Evolutionary conservation across 106 monocot genomes (phyloP).

Genomic region (Xerophyta viscosa): DNA sequence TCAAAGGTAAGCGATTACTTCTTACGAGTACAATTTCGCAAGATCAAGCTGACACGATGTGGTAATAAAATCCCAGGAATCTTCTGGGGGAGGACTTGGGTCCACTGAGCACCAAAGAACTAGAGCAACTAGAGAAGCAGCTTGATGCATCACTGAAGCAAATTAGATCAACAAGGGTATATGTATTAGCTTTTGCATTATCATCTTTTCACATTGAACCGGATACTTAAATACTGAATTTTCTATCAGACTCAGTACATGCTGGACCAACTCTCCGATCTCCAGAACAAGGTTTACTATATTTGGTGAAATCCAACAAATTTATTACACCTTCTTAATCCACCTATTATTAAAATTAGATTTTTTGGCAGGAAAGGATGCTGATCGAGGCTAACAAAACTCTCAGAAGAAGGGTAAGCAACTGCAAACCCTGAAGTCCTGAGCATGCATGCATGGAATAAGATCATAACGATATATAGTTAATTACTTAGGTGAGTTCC

Average conservation of each 20-base stretch:
- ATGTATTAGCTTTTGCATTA: not conserved
- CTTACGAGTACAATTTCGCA: not conserved
- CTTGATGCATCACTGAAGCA: slow-evolving; percentile 28
- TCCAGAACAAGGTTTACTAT: slow-evolving; percentile 2
- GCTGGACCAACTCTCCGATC: slow-evolving; percentile 12
- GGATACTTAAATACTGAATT: too few species aligned
- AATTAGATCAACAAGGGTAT: slow-evolving; percentile 27
- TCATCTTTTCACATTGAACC: not conserved
- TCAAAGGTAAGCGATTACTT: slow-evolving; percentile 14
- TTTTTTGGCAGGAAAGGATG: slow-evolving; percentile 6
- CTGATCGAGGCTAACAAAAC: slow-evolving; percentile 6
- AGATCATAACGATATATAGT: too few species aligned
- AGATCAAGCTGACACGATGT: not conserved
- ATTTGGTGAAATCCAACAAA: not conserved
- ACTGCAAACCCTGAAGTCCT: not conserved
- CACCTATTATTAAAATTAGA: not conserved
- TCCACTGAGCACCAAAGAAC: slow-evolving; percentile 19
- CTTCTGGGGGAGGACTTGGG: slow-evolving; percentile 32
- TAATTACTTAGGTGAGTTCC: too few species aligned
- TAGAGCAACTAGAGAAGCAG: slow-evolving; percentile 36
- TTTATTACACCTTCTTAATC: not conserved
- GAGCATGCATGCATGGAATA: too few species aligned
- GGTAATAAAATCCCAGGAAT: slow-evolving; percentile 8
- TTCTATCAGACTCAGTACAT: slow-evolving; percentile 5
- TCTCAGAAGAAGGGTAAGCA: slow-evolving; percentile 10